A percentile compares a stretch with the other conserved stretches of the same genome.
Conservation (phyloP, 2,329 filamentous ascomycete genomes). For the Botrytis aclada region DNA sequence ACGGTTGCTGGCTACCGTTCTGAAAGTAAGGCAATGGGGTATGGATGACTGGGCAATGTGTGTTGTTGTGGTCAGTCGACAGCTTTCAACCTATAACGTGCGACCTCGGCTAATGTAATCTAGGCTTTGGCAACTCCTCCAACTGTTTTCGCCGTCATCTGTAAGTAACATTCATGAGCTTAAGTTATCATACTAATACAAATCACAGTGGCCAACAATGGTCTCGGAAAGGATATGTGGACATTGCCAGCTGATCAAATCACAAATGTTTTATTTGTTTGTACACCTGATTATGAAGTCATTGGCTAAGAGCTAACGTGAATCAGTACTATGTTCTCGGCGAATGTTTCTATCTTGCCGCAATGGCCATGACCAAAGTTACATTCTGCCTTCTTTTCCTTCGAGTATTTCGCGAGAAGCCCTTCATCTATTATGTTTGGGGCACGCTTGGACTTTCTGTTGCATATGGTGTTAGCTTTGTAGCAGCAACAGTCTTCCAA, state of each 20-base stretch:
- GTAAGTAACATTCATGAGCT: not conserved
- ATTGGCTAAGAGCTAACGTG: not conserved
- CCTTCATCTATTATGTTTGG: slow-evolving; percentile 35
- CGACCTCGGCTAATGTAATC: not conserved
- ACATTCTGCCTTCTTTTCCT: slow-evolving; percentile 54
- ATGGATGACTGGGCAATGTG: not conserved
- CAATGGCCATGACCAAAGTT: slow-evolving; percentile 40
- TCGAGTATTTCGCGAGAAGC: slow-evolving; percentile 47
- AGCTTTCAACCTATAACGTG: not conserved
- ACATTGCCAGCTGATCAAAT: slow-evolving; percentile 10
- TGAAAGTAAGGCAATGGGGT: not conserved
- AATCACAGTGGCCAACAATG: slow-evolving; percentile 14
- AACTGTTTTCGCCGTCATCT: not conserved
- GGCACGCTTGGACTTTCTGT: slow-evolving; percentile 38
- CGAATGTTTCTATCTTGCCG: slow-evolving; percentile 21
- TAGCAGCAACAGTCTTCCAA: slow-evolving; percentile 11
- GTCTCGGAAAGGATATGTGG: slow-evolving; percentile 20
- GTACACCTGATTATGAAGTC: not conserved
- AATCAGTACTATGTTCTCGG: slow-evolving; percentile 18
- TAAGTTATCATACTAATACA: not conserved
- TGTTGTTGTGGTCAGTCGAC: not conserved
- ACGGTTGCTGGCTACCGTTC: not conserved
- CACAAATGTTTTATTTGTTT: slow-evolving; percentile 11
- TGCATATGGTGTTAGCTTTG: slow-evolving; percentile 18
- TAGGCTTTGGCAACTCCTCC: not conserved